phyloP scores from a whole-genome alignment of 805 yeast genomes.

The Kuraishia hungarica region DNA sequence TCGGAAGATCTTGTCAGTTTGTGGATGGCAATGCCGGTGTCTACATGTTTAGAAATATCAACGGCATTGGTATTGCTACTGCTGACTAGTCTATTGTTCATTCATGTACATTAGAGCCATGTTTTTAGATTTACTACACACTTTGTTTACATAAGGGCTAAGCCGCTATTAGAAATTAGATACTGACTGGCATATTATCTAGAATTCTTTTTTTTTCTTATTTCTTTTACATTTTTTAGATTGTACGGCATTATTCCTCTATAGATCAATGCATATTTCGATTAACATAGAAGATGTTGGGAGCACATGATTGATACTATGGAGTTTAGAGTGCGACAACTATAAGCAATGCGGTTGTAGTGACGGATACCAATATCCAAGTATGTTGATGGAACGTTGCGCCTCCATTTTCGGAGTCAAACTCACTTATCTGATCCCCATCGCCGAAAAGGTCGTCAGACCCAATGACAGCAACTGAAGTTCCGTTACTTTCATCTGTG shows the following conservation, averaged over 20 bases:
- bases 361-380: neutral
- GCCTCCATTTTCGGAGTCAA: neutral
- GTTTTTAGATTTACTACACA: neutral
- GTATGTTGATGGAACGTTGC: neutral
- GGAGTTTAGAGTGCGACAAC: neutral
- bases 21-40: conserved; percentile 69
- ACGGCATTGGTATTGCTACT: conserved; percentile 40
- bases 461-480: neutral
- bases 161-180: neutral
- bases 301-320: neutral
- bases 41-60: conserved; percentile 66
- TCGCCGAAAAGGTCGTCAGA: neutral
- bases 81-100: neutral
- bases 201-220: neutral
- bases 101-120: neutral
- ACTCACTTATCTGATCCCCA: neutral
- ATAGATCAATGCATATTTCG: neutral
- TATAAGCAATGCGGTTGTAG: neutral
- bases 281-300: neutral
- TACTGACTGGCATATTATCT: neutral
- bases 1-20: conserved; percentile 59
- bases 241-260: neutral
- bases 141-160: neutral
- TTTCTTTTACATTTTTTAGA: neutral
- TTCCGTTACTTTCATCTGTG: neutral